These are phyloP conservation scores for Aspergillus sclerotiicarbonarius DNA, from an alignment of 495 filamentous ascomycete species.

Conservation along the genomic window DNA sequence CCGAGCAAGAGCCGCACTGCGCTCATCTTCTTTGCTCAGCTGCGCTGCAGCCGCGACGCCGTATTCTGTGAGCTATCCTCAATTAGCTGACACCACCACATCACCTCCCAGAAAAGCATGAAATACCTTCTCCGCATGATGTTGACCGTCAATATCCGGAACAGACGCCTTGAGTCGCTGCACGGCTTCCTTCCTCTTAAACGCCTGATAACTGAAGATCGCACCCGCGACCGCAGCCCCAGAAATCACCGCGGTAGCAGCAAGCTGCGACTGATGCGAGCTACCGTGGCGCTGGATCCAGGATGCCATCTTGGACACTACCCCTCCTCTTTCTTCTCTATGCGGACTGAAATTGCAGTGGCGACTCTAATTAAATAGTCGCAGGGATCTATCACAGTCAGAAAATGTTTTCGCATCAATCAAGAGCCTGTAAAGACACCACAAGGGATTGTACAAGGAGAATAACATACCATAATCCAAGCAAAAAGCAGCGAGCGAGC, in stretches of 20 bases:
- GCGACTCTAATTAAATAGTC: background rate
- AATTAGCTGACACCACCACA: background rate
- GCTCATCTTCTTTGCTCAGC: constrained; percentile 72
- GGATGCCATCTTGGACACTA: constrained; percentile 47
- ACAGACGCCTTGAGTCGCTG: constrained; percentile 72
- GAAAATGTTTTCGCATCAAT: background rate
- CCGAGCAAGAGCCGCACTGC: constrained; percentile 69
- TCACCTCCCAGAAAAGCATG: background rate
- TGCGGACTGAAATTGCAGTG: background rate
- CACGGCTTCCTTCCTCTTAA: constrained; percentile 60
- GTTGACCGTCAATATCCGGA: constrained; percentile 49
- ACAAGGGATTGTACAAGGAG: background rate
- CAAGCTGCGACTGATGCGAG: constrained; percentile 63
- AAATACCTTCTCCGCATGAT: constrained; percentile 41
- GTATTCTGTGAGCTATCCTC: constrained; percentile 67
- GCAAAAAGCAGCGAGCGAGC: background rate
- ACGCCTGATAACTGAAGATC: constrained; percentile 69
- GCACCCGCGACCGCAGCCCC: constrained; percentile 70
- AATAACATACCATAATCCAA: background rate
- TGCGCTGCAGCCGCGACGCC: constrained; percentile 60
- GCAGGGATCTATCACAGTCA: background rate
- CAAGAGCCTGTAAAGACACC: background rate
- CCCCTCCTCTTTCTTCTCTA: background rate
- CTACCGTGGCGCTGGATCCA: constrained; percentile 55
- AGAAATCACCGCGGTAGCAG: constrained; percentile 71